phyloP scores from a whole-genome alignment of 2,329 filamentous ascomycete genomes.

The Trichophyton verrucosum region DNA sequence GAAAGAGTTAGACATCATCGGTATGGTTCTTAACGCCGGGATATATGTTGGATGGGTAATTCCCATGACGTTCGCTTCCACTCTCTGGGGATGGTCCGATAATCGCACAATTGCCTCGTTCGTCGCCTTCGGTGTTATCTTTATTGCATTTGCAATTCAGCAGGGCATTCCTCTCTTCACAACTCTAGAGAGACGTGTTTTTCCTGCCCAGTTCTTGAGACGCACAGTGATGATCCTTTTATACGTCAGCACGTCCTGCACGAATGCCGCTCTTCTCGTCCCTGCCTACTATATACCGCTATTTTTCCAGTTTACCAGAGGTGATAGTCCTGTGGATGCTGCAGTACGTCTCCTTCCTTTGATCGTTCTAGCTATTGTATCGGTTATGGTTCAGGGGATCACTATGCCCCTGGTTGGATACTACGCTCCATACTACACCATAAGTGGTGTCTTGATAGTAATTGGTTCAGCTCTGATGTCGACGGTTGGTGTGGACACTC shows the following conservation, averaged over 20 bases:
- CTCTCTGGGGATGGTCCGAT: conserved; percentile 37
- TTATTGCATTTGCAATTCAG: conserved; percentile 36
- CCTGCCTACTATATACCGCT: conserved; percentile 44
- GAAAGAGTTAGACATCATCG: conserved; percentile 32
- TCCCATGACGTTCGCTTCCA: conserved; percentile 40
- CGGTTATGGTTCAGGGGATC: conserved; percentile 15
- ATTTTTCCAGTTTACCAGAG: conserved; percentile 42
- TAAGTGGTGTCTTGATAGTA: conserved; percentile 16
- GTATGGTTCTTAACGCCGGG: conserved; percentile 32
- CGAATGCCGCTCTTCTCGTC: conserved; percentile 26
- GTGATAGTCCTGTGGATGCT: conserved; percentile 25
- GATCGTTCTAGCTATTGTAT: conserved; percentile 17
- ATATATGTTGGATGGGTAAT: conserved; percentile 33
- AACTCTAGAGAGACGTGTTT: conserved; percentile 32
- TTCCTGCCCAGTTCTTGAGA: conserved; percentile 39
- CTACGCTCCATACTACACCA: neutral
- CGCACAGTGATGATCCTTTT: conserved; percentile 31
- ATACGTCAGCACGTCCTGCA: conserved; percentile 31
- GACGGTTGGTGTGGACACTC: conserved; percentile 11
- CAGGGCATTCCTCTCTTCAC: conserved; percentile 35
- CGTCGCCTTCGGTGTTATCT: conserved; percentile 34
- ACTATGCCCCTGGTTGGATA: conserved; percentile 15
- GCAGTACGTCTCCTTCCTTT: conserved; percentile 25
- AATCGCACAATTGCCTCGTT: conserved; percentile 37
- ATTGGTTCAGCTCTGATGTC: conserved; percentile 16